phyloP scores from a whole-genome alignment of 1,284 basidiomycete genomes.

The Fereydounia khargensis region DNA sequence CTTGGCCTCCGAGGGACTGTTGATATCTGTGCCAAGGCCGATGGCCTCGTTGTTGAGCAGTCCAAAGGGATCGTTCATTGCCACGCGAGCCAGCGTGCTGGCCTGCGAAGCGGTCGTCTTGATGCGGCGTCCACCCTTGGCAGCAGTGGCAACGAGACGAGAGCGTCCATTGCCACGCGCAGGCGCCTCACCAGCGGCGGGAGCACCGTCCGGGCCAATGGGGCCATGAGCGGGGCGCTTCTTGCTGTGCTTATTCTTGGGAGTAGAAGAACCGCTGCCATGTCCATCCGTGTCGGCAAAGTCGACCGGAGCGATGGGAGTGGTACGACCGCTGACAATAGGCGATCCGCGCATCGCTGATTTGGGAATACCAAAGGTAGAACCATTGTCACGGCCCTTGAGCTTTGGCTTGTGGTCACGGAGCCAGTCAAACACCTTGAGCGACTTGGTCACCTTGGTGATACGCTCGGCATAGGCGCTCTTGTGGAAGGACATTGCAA shows the following conservation, averaged over 20 bases:
- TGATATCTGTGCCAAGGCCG: slow-evolving; percentile 50
- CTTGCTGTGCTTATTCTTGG: slow-evolving; percentile 42
- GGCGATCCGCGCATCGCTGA: slow-evolving; percentile 15
- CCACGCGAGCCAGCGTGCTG: slow-evolving; percentile 40
- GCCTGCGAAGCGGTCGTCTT: slow-evolving; percentile 22
- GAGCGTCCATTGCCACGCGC: slow-evolving; percentile 26
- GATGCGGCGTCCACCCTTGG: slow-evolving; percentile 12
- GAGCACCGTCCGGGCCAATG: slow-evolving; percentile 21
- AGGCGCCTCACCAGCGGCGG: slow-evolving; percentile 22
- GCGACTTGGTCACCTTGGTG: slow-evolving; percentile 63
- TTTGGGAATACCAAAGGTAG: slow-evolving; percentile 61
- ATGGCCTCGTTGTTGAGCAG: slow-evolving; percentile 34
- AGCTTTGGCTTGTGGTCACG: slow-evolving; percentile 69
- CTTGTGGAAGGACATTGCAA: slow-evolving; percentile 65
- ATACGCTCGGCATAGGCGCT: slow-evolving; percentile 74
- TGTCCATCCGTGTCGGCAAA: slow-evolving; percentile 10
- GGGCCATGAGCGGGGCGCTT: slow-evolving; percentile 32
- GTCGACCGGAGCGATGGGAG: slow-evolving; percentile 11
- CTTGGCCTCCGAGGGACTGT: slow-evolving; percentile 57
- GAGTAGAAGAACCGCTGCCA: slow-evolving; percentile 5
- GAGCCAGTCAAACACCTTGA: slow-evolving; percentile 69
- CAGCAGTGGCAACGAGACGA: slow-evolving; percentile 22
- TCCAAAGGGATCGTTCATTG: slow-evolving; percentile 37
- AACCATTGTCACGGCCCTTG: slow-evolving; percentile 56
- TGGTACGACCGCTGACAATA: slow-evolving; percentile 21